phyloP scores from a whole-genome alignment of 495 filamentous ascomycete genomes.

The Penicillium robsamsonii region DNA sequence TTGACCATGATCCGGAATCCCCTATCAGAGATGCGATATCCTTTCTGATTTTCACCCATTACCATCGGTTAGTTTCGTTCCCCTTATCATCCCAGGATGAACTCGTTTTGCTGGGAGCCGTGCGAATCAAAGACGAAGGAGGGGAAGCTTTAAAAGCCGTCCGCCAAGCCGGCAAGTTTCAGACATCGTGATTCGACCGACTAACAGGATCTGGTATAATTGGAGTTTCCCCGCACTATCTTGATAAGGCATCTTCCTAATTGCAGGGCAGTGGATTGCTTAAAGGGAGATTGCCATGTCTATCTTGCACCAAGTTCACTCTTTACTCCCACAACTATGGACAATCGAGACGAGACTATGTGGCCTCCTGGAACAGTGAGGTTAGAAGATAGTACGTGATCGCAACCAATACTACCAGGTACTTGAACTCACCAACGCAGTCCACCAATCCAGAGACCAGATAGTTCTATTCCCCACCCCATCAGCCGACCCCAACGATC shows the following conservation, averaged over 20 bases:
- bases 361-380: constrained; percentile 29
- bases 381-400: constrained; percentile 22
- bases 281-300: neutral
- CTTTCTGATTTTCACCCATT: no score
- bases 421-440: constrained; percentile 7
- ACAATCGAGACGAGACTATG: constrained; percentile 20
- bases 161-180: constrained; percentile 26
- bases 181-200: constrained; percentile 15
- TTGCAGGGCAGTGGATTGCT: neutral
- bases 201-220: no score
- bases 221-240: constrained; percentile 8
- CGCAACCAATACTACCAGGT: neutral
- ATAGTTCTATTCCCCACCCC: constrained; percentile 29
- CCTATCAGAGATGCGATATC: no score
- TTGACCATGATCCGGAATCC: no score
- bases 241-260: constrained; percentile 12
- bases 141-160: neutral
- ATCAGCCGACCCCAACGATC: constrained; percentile 31
- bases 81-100: no score
- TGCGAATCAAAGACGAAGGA: neutral
- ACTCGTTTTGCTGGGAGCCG: no score
- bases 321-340: no score
- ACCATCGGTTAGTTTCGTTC: no score
- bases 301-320: neutral
- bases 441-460: constrained; percentile 22